Conservation (phyloP, 1,284 basidiomycete genomes). For the Takashimella koratensis region DNA sequence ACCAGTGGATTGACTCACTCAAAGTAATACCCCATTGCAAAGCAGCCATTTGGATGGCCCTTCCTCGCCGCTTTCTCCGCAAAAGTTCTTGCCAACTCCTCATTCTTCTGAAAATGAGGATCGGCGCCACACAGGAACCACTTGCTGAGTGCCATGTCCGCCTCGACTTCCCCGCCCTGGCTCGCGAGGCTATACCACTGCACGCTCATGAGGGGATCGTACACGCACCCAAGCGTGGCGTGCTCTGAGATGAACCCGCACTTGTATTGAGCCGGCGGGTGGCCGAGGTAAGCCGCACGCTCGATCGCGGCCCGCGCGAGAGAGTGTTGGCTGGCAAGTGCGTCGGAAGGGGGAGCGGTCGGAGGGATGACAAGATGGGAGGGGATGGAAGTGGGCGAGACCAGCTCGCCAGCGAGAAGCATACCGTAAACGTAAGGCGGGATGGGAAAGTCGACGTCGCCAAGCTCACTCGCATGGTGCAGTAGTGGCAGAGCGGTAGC, state of each 20-base stretch:
- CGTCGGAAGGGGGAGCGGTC: slow-evolving; percentile 51
- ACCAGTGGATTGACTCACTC: slow-evolving; percentile 25
- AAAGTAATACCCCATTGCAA: slow-evolving; percentile 79
- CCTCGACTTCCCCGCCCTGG: slow-evolving; percentile 81
- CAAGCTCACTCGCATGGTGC: slow-evolving; percentile 68
- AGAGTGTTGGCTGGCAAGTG: slow-evolving; percentile 37
- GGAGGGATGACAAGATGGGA: slow-evolving; percentile 55
- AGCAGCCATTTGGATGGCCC: slow-evolving; percentile 77
- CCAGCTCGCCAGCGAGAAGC: slow-evolving; percentile 74
- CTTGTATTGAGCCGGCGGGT: slow-evolving; percentile 88
- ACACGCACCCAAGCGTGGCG: slow-evolving; percentile 76
- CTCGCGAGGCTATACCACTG: slow-evolving; percentile 85
- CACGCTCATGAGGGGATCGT: slow-evolving; percentile 83
- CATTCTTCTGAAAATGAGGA: slow-evolving; percentile 81
- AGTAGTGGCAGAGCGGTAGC: slow-evolving; percentile 67
- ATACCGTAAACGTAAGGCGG: slow-evolving; percentile 77
- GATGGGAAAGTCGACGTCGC: slow-evolving; percentile 72
- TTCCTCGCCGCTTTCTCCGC: slow-evolving; percentile 85
- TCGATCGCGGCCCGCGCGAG: slow-evolving; percentile 65
- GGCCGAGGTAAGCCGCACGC: slow-evolving; percentile 78
- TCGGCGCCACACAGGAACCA: slow-evolving; percentile 91
- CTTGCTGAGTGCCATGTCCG: slow-evolving; percentile 91
- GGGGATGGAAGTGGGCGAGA: slow-evolving; percentile 53
- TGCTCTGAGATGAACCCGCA: slow-evolving; percentile 89
- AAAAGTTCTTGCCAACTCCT: slow-evolving; percentile 79